Percentiles rank a stretch among this genome's conserved stretches.
Evolutionary conservation across 2,329 filamentous ascomycete species (phyloP).

Genomic region (Penicillium occitanis): DNA sequence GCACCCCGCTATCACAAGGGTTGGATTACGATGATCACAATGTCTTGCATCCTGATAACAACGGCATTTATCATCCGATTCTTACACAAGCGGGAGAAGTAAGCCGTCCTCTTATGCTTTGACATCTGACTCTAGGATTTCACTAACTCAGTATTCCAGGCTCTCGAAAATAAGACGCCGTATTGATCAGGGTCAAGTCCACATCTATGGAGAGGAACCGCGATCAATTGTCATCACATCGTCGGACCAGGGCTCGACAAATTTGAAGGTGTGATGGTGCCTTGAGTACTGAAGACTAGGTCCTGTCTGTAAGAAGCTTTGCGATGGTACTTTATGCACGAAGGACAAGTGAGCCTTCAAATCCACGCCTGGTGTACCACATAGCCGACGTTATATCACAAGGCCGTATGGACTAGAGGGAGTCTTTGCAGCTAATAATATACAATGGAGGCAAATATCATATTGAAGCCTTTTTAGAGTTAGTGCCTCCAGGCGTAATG

Average conservation of each 20-base stretch:
- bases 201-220: conserved; percentile 4
- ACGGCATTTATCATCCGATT: conserved; percentile 51
- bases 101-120: background rate
- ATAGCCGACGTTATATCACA: background rate
- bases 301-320: background rate
- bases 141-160: background rate
- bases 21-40: conserved; percentile 55
- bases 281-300: background rate
- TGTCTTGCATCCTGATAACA: conserved; percentile 53
- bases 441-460: background rate
- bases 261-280: conserved; percentile 11
- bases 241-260: background rate
- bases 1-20: conserved; percentile 62
- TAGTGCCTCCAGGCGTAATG: background rate
- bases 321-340: background rate
- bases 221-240: background rate
- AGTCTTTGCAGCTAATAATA: background rate
- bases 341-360: background rate
- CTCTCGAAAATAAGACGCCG: background rate
- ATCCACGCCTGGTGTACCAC: background rate
- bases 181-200: background rate
- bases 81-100: conserved; percentile 48
- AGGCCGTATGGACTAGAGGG: background rate
- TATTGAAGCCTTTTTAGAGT: too few species aligned
- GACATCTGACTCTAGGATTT: background rate